A percentile compares a stretch with the other conserved stretches of the same genome.
These are phyloP conservation scores for Rhizophagus sp. DNA, from an alignment of 192 early-diverging fungal species.

Conservation along the genomic window DNA sequence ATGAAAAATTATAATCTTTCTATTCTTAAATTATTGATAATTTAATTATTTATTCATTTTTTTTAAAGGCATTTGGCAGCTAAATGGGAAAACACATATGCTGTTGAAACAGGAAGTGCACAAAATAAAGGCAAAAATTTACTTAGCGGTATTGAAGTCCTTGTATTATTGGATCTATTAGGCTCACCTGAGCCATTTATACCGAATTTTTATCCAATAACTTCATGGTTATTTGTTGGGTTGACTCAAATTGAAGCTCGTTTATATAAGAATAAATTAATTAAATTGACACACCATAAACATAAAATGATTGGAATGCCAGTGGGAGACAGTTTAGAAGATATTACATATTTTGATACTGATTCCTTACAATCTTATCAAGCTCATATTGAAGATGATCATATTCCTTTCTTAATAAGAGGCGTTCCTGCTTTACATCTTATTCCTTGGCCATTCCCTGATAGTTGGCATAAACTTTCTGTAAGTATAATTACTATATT, in stretches of 20 bases:
- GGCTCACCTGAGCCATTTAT: slow-evolving; percentile 60
- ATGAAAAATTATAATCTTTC: background rate
- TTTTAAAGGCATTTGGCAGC: slow-evolving; percentile 71
- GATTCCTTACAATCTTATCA: slow-evolving; percentile 29
- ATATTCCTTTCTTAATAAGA: slow-evolving; percentile 78
- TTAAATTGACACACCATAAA: background rate
- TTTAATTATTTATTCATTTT: background rate
- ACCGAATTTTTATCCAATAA: slow-evolving; percentile 62
- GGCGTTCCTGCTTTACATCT: slow-evolving; percentile 86
- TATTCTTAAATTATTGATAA: background rate
- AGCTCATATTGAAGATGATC: slow-evolving; percentile 78
- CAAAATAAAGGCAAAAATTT: slow-evolving; percentile 35
- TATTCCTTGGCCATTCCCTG: slow-evolving; percentile 85
- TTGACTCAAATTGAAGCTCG: slow-evolving; percentile 69
- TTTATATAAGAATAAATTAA: slow-evolving; percentile 44
- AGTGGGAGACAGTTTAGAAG: slow-evolving; percentile 28
- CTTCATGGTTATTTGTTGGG: slow-evolving; percentile 68
- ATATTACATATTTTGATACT: slow-evolving; percentile 36
- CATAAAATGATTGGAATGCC: slow-evolving; percentile 30
- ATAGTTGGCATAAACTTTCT: slow-evolving; percentile 77
- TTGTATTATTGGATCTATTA: slow-evolving; percentile 88
- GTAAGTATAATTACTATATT: slow-evolving; percentile 34
- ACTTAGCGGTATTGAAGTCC: slow-evolving; percentile 77
- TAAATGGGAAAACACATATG: slow-evolving; percentile 63
- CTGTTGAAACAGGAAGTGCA: slow-evolving; percentile 33